Base-by-base conservation (phyloP, 2,329 filamentous ascomycete genomes). In the Coniochaeta prunicola region DNA sequence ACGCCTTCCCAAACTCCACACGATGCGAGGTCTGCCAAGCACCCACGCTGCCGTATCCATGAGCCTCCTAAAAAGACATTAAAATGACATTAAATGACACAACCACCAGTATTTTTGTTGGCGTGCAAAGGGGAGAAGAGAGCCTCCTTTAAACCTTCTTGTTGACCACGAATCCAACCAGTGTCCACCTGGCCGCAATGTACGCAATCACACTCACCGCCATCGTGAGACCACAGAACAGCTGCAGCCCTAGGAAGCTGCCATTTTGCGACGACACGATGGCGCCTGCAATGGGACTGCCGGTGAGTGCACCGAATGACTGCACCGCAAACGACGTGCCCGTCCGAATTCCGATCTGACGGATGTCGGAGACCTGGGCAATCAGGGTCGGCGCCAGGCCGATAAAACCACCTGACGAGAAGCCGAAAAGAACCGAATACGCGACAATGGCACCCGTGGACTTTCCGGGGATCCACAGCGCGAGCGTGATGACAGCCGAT, bases 381-480 rank as follows among this genome's bases (percentile, higher is more conserved):
- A 88, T 72, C 8, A 85, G 71, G 0, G 82, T 76, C 0, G 85
- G 81, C 0, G 77, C 72, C 17, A 90, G 71, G 1, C 80, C 80
- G 55, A 88, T 80, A 64, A 84, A 87, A 3, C 81, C 81, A 13
- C 87, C 87, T 1, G 82, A 85, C 13, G 77, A 76, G 69, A 90
- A 88, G 6, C 87, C 87, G 63, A 86, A 90, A 1, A 88, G 66
- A 2, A 78, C 76, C 15, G 80, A 78, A 70, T 87, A 90, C 17
- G 82, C 74, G 56, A 89, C 78, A 36, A 84, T 80, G 3, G 80
- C 77, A 1, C 76, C 78, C 10, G 84, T 80, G 10, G 74, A 73
- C 13, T 67, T 61, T 40, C 70, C 75, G 4, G 73, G 71, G 45
- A 76, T 69, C 74, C 74, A 76, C 24, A 85, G 68, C 40, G 68